Base-by-base conservation (phyloP, 805 yeast species). In the Kazachstania kunashirensis region DNA sequence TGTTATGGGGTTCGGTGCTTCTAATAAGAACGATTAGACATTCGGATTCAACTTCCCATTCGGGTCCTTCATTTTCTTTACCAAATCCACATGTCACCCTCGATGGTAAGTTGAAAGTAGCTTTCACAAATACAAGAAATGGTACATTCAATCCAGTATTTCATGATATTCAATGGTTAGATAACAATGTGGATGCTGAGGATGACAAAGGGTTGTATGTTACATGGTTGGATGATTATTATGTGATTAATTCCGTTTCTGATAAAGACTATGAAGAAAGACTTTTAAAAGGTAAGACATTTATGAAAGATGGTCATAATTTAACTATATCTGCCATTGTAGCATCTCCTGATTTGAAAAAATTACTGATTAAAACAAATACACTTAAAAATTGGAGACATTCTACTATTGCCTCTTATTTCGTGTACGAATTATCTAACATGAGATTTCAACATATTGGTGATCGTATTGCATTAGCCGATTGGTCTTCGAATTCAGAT, bases 401-500 rank as follows among this genome's bases (percentile, higher is more conserved):
- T 40, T 71, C 76, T 1, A 54, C 63, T 4, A 61, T 58, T 38
- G 70, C 68, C 2, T 43, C 66, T 2, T 68, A 63, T 43, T 70
- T 69, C 65, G 49, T 68, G 6, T 56, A 65, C 36, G 59, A 67
- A 37, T 56, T 65, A 25, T 49, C 45, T 1, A 40, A 47, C 2
- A 36, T 45, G 15, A 32, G 32, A 4, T 46, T 67, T 14, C 38
- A 43, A 2, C 50, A 63, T 17, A 41, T 58, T 17, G 54, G 54
- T 18, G 56, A 56, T 21, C 50, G 56, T 28, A 47, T 66, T 13
- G 55, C 79, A 0, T 42, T 73, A 19, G 83, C 84, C 0, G 53
- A 65, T 35, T 84, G 92, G 81, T 71, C 92, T 4, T 94, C 96
- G 24, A 67, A 72, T 16, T 84, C 94, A 0, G 53, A 61, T 6